Evolutionary conservation across 805 yeast species (phyloP), one percentile per base, ranked within the genome.

Genomic region (Candida rishiriensis): DNA sequence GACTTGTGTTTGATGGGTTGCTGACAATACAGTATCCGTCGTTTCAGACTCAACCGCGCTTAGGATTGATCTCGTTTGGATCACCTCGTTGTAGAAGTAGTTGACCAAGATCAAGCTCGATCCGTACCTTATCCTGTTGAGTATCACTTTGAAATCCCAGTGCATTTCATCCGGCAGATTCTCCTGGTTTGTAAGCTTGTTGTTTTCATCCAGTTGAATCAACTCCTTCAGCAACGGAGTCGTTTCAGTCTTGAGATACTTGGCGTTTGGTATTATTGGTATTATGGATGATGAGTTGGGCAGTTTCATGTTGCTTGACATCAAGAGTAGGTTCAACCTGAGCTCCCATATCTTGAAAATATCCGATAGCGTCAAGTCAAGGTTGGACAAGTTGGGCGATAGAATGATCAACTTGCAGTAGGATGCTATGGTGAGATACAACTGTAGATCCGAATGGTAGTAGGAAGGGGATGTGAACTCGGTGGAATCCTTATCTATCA

Each of bases 21-120:
- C 14, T 30, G 33, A 36, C 17, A 21, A n/a, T n/a, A 39, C 43
- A 13, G 40, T 76, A 0, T 96, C 95, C 66, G 85, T 68, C 52
- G 78, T 69, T 17, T n/a, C 12, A 12, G 32, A 12, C 12, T 8
- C 18, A 17, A 34, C 9, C 17, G 15, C 16, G 10, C 8, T n/a
- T 11, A 66, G 71, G 16, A 63, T 62, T n/a, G 60, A 55, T 18
- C 60, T 39, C 14, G 51, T 30, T n/a, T 46, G 49, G 40, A 72
- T 65, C 35, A 72, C 59, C 29, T 74, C 60, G 44, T 66, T 68
- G 57, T 72, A 76, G 34, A 69, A 54, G 38, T 70, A 76, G 44
- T 72, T 73, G 17, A 75, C 63, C 17, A 73, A 52, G 26, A 59
- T 53, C 46, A 73, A 42, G 44, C 68, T 72, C 6, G 77, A 71